phyloP scores from a whole-genome alignment of 1,139 yeast genomes.

The Nakaseomyces delphensis region DNA sequence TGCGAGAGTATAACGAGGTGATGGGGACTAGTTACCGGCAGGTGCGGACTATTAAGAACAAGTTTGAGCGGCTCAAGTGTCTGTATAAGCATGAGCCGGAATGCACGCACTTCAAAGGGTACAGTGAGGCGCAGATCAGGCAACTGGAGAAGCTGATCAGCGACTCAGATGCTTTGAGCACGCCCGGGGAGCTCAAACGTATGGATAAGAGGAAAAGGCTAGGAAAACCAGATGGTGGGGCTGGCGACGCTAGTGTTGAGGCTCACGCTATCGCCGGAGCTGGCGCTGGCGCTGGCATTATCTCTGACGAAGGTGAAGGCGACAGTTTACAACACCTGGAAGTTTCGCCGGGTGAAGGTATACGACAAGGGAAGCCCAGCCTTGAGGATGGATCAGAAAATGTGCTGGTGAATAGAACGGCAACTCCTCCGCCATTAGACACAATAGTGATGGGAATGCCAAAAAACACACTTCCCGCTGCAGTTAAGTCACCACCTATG shows the following conservation, averaged over 20 bases:
- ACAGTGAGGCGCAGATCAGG: neutral
- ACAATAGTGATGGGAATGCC: constrained; percentile 6
- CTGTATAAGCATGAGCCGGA: constrained; percentile 12
- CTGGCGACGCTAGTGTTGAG: too few relatives aligned
- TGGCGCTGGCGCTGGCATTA: too few relatives aligned
- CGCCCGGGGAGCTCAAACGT: neutral
- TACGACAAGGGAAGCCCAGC: too few relatives aligned
- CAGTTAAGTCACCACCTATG: neutral
- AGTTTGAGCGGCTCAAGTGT: constrained; percentile 23
- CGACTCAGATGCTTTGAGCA: neutral
- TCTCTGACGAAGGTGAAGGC: too few relatives aligned
- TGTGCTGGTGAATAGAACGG: neutral
- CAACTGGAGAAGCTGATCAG: constrained; percentile 4
- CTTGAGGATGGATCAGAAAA: too few relatives aligned
- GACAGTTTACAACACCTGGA: too few relatives aligned
- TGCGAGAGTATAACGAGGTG: constrained; percentile 21
- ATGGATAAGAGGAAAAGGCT: neutral
- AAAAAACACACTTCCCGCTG: neutral
- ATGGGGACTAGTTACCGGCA: constrained; percentile 24
- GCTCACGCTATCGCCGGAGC: too few relatives aligned
- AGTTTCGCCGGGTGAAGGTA: too few relatives aligned
- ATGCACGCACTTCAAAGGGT: constrained; percentile 1
- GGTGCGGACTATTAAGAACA: constrained; percentile 25
- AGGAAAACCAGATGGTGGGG: neutral
- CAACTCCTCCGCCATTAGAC: neutral